These are phyloP conservation scores for Pilobolus umbonatus DNA, from an alignment of 192 early-diverging fungal genomes.

Conservation along the genomic window DNA sequence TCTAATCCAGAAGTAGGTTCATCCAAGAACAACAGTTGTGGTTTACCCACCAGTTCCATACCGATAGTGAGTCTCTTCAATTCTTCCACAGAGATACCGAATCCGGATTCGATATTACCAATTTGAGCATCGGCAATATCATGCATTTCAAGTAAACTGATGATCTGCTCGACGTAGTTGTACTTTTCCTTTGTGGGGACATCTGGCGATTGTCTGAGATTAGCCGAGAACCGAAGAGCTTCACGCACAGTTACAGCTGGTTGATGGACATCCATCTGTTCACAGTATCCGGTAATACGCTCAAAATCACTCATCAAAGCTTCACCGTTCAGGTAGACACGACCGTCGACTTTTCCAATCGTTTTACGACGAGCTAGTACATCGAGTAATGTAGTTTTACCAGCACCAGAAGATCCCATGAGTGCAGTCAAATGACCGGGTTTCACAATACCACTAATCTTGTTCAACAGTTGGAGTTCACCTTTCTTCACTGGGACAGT, in stretches of 20 bases:
- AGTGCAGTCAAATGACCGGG: constrained; percentile 81
- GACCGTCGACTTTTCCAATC: constrained; percentile 56
- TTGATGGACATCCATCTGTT: constrained; percentile 87
- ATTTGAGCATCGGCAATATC: constrained; percentile 57
- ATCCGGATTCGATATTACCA: constrained; percentile 41
- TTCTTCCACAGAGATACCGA: constrained; percentile 81
- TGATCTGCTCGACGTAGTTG: constrained; percentile 48
- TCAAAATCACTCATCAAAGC: constrained; percentile 49
- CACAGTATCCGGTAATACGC: constrained; percentile 71
- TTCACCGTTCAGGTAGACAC: constrained; percentile 50
- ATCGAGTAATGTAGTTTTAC: constrained; percentile 76
- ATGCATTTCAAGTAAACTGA: constrained; percentile 52
- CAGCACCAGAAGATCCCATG: constrained; percentile 91
- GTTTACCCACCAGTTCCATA: constrained; percentile 75
- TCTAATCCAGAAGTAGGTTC: constrained; percentile 74
- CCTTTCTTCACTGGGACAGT: constrained; percentile 60
- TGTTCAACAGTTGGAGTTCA: constrained; percentile 62
- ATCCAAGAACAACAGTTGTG: constrained; percentile 73
- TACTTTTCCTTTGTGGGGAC: constrained; percentile 47
- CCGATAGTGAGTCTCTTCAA: constrained; percentile 80
- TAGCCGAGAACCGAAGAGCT: constrained; percentile 76
- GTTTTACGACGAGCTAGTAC: constrained; percentile 75
- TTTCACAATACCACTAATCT: constrained; percentile 64
- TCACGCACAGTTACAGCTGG: constrained; percentile 88
- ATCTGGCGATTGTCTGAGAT: constrained; percentile 59